Evolutionary conservation across 2,329 filamentous ascomycete genomes (phyloP).

Genomic region (Boeremia exigua): DNA sequence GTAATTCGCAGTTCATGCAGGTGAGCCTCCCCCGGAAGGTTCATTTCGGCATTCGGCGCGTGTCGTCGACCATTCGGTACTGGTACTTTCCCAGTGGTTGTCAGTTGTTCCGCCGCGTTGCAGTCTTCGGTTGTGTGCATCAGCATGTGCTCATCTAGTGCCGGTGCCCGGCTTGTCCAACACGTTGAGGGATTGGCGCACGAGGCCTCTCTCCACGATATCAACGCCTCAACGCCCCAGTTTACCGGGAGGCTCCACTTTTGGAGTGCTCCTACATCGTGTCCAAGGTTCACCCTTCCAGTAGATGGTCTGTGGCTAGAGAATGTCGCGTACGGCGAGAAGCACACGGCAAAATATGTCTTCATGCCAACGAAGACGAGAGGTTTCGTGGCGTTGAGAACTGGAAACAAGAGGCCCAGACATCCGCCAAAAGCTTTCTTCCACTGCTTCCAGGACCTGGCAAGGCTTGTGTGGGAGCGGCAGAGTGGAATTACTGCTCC

Average conservation of each 20-base stretch:
- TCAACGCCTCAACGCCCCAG: conserved; percentile 11
- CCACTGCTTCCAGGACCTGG: conserved; percentile 17
- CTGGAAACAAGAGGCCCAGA: conserved; percentile 30
- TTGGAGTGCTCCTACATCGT: not conserved
- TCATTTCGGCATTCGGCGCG: not conserved
- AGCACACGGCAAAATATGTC: conserved; percentile 3
- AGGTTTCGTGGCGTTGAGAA: not conserved
- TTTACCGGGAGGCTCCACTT: conserved; percentile 9
- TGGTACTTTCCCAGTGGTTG: not conserved
- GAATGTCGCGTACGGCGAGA: not conserved
- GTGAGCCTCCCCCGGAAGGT: not conserved
- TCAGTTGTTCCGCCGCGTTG: not conserved
- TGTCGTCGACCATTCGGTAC: not conserved
- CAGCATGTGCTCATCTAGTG: conserved; percentile 6
- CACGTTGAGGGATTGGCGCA: conserved; percentile 10
- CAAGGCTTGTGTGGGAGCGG: conserved; percentile 30
- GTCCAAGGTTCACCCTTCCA: not conserved
- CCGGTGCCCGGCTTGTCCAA: conserved; percentile 10
- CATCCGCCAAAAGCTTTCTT: conserved; percentile 34
- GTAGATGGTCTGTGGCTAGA: not conserved
- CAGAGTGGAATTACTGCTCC: conserved; percentile 18
- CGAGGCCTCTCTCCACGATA: conserved; percentile 2
- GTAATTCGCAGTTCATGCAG: not conserved
- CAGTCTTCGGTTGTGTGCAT: not conserved
- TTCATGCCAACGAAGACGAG: not conserved